These are phyloP conservation scores for Fusarium graminum DNA, from an alignment of 2,329 filamentous ascomycete genomes.

Conservation along the genomic window DNA sequence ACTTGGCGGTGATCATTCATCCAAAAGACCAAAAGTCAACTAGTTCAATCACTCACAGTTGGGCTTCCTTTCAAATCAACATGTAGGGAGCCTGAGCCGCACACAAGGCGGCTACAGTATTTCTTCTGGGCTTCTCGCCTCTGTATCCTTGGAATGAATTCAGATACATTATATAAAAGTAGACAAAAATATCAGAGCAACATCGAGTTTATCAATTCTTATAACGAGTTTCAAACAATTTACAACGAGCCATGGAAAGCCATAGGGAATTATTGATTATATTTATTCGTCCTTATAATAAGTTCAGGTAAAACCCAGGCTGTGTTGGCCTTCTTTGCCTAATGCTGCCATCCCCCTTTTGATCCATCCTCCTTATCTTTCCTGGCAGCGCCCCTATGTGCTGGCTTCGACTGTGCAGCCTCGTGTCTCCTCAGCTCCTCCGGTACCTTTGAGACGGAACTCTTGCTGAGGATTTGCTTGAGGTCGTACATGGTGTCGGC, in stretches of 20 bases:
- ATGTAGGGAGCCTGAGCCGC: no score
- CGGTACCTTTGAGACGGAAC: conserved; percentile 85
- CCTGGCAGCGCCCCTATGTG: conserved; percentile 52
- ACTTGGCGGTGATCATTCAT: no score
- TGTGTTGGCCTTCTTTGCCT: background rate
- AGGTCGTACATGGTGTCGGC: conserved; percentile 91
- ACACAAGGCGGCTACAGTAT: no score
- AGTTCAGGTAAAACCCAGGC: background rate
- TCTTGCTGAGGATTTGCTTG: conserved; percentile 95
- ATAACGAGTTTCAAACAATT: no score
- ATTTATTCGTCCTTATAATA: background rate
- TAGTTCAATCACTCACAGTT: background rate
- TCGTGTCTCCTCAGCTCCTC: conserved; percentile 93
- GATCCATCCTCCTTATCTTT: conserved; percentile 51
- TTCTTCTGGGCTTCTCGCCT: no score
- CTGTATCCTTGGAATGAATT: no score
- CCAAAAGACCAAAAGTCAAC: background rate
- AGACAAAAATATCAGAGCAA: no score
- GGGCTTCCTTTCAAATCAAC: background rate
- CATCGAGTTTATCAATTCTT: no score
- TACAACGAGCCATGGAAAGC: no score
- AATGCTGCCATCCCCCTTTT: conserved; percentile 46
- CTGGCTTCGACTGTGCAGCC: conserved; percentile 86
- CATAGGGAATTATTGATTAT: background rate
- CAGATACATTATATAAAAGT: no score